phyloP scores from a whole-genome alignment of 768 basidiomycete genomes.

The Hebeloma cylindrosporum region DNA sequence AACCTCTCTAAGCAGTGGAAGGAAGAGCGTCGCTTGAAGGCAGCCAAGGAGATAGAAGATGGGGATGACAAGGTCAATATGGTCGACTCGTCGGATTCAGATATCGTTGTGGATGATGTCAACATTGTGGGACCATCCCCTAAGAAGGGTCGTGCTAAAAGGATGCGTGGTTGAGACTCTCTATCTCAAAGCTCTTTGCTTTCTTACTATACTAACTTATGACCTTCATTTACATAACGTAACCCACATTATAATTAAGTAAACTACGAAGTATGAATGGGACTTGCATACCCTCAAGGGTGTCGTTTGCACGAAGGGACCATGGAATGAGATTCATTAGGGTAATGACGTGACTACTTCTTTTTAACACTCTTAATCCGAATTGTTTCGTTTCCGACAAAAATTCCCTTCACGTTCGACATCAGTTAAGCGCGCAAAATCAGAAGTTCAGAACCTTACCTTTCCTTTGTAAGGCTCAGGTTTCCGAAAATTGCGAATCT shows the following conservation, averaged over 20 bases:
- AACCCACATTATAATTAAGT: background rate
- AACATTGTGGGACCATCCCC: too few relatives aligned
- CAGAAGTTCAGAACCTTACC: conserved; percentile 46
- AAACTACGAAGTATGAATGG: too few relatives aligned
- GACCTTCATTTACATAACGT: background rate
- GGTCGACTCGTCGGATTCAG: conserved; percentile 41
- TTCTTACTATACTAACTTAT: too few relatives aligned
- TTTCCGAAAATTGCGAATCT: conserved; percentile 77
- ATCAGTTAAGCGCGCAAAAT: conserved; percentile 1
- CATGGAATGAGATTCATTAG: conserved; percentile 3
- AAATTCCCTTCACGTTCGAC: conserved; percentile 71
- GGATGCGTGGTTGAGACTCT: conserved; percentile 5
- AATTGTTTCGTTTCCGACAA: conserved; percentile 90
- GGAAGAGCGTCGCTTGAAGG: conserved; percentile 42
- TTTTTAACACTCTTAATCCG: conserved; percentile 92
- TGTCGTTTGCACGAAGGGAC: too few relatives aligned
- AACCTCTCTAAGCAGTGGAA: conserved; percentile 57
- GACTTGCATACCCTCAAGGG: too few relatives aligned
- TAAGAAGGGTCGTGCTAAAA: conserved; percentile 3
- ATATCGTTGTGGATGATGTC: too few relatives aligned
- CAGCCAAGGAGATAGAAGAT: conserved; percentile 36
- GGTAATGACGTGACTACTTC: conserved; percentile 58
- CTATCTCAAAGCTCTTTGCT: background rate
- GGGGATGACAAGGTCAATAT: conserved; percentile 27
- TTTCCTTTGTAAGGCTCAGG: conserved; percentile 99